These are phyloP conservation scores for Gentiana dahurica DNA, from an alignment of 257 asterid species.

Conservation along the genomic window DNA sequence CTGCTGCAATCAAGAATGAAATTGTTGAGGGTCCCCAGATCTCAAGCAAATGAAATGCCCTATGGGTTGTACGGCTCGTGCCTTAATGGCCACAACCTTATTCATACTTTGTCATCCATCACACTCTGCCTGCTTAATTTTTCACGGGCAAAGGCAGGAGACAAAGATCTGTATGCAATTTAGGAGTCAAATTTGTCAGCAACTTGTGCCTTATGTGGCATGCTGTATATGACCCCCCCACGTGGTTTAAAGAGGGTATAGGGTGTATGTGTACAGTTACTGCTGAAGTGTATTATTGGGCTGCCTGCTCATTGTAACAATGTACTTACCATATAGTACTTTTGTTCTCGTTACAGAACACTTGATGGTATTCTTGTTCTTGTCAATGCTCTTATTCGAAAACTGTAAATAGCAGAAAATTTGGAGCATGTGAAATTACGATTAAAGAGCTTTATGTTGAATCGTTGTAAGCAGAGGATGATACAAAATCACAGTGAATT, in stretches of 20 bases:
- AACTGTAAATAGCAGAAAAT: too few species aligned
- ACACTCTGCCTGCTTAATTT: slow-evolving; percentile 5
- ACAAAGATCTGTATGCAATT: not conserved
- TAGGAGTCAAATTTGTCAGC: not conserved
- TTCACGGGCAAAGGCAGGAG: not conserved
- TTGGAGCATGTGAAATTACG: too few species aligned
- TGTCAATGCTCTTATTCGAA: not conserved
- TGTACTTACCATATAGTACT: too few species aligned
- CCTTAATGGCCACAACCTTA: not conserved
- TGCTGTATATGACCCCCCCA: slow-evolving; percentile 4
- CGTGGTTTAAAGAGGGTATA: slow-evolving; percentile 1
- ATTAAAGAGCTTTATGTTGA: too few species aligned
- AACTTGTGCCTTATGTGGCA: not conserved
- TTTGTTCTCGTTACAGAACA: too few species aligned
- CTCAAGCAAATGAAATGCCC: not conserved
- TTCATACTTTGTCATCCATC: not conserved
- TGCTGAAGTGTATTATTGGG: not conserved
- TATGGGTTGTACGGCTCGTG: not conserved
- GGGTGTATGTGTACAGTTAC: not conserved
- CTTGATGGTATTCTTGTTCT: not conserved
- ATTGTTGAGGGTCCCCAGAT: not conserved
- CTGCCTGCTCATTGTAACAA: not conserved
- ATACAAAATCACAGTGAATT: not conserved
- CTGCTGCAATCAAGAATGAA: not conserved
- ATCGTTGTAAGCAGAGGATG: not conserved